Percentiles rank a stretch among this genome's conserved stretches.
phyloP scores from a whole-genome alignment of 768 basidiomycete genomes.

The Termitomyces sp. region DNA sequence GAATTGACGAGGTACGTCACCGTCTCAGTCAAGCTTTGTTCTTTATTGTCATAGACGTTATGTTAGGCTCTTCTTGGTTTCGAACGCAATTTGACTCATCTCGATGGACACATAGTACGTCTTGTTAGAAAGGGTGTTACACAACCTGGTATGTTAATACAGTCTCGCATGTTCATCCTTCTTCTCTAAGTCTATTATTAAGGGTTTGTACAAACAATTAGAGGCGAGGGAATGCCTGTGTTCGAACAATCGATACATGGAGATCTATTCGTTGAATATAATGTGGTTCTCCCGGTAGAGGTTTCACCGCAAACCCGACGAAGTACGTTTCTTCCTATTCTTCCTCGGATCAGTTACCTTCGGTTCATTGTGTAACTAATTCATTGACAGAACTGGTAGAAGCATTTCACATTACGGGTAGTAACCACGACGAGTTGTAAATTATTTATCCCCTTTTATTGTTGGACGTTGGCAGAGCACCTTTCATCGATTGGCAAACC shows the following conservation, averaged over 20 bases:
- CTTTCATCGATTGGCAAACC: neutral
- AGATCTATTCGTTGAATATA: conserved; percentile 90
- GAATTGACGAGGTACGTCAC: conserved; percentile 76
- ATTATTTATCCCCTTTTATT: conserved; percentile 11
- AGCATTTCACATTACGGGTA: conserved; percentile 17
- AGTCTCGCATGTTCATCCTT: neutral
- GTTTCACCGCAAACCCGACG: conserved; percentile 60
- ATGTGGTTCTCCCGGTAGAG: conserved; percentile 78
- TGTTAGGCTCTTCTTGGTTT: conserved; percentile 93
- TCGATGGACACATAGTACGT: conserved; percentile 79
- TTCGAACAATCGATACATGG: conserved; percentile 60
- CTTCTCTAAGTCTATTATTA: neutral
- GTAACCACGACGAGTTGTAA: conserved; percentile 20
- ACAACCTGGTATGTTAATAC: conserved; percentile 65
- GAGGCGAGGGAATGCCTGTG: conserved; percentile 87
- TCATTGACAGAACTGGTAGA: conserved; percentile 19
- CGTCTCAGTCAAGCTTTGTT: neutral
- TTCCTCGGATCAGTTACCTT: neutral
- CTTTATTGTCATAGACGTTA: neutral
- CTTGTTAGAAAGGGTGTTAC: conserved; percentile 77
- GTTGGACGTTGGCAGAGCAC: neutral
- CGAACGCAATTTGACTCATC: conserved; percentile 82
- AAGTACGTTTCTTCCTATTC: conserved; percentile 49
- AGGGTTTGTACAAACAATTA: conserved; percentile 83
- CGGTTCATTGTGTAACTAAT: neutral